Conservation (phyloP, 2,329 filamentous ascomycete genomes). For the Trichoderma semiorbis region DNA sequence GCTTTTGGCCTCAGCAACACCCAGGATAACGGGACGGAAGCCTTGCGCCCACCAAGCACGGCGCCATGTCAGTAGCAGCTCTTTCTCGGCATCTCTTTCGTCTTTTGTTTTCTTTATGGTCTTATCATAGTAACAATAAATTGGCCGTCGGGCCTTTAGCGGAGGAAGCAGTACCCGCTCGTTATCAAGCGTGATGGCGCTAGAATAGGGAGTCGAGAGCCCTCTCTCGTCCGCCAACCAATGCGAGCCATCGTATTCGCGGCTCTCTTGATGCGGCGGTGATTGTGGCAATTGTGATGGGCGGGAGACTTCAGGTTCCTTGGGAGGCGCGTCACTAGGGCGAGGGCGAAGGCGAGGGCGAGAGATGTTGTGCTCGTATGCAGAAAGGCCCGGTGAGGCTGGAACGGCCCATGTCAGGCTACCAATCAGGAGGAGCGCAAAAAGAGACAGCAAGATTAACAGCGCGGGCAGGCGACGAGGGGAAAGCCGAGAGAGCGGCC, state of each 20-base stretch:
- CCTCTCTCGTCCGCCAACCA: conserved; percentile 92
- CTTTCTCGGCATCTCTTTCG: conserved; percentile 69
- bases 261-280: conserved; percentile 71
- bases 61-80: conserved; percentile 80
- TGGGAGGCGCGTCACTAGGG: conserved; percentile 40
- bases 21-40: conserved; percentile 79
- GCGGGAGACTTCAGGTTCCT: conserved; percentile 47
- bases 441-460: conserved; percentile 48
- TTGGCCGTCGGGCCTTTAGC: conserved; percentile 62
- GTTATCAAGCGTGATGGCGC: conserved; percentile 73
- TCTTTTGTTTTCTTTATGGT: conserved; percentile 59
- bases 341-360: conserved; percentile 47
- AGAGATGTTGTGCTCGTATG: conserved; percentile 48
- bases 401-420: conserved; percentile 48
- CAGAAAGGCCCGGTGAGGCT: conserved; percentile 47
- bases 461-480: conserved; percentile 52
- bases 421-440: conserved; percentile 54
- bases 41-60: conserved; percentile 95
- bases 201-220: conserved; percentile 81
- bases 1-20: conserved; percentile 73
- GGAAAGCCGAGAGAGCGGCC: conserved; percentile 48
- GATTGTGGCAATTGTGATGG: conserved; percentile 70
- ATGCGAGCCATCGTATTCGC: conserved; percentile 70
- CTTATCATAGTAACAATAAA: conserved; percentile 90
- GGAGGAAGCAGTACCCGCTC: conserved; percentile 80